Evolutionary conservation across 202 grass and related monocot genomes (phyloP), one percentile per base, ranked within the genome.

Genomic region (Bolboschoenoplectus hybrid): DNA sequence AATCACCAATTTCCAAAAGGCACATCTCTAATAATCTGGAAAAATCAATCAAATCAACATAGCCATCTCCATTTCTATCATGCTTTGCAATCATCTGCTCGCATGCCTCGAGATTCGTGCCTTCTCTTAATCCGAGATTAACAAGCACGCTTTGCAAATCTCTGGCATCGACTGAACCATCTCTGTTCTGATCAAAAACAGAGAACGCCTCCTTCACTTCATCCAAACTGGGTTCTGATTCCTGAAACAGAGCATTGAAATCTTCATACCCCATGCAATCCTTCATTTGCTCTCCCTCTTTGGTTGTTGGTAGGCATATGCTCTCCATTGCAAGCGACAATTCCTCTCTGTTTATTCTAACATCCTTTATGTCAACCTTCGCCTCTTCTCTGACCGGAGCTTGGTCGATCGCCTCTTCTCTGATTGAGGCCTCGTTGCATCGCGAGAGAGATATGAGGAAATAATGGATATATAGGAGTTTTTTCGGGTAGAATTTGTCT

Each of bases 21-120:
- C 81, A 70, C 44, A 70, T 56, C 63, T 84, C 81, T 7, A 84
- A 68, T n/a, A 70, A 46, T 55, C 36, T 56, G 10, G 81, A 84
- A 88, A 97, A 97, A 85, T 97, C 94, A 56, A 52, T 84, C 81
- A 93, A 91, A 86, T 97, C 91, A 38, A 97, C 85, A 19, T 82
- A 87, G 64, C 94, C 94, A 89, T 97, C 94, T 67, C 82, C 82
- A 84, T 97, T 92, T 68, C 70, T 77, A 87, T 97, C 94, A 55
- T 93, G 87, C 35, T 84, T 85, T 1, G 79, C 65, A 63, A 97
- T 91, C 94, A 94, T 94, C 2, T 35, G 73, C 17, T 60, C 3
- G 85, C 94, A 97, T 2, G 92, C 40, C 0, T 78, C 85, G 1
- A 61, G 55, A 82, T 97, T 88, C 1, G 20, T 39, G 44, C 26